Percentiles rank a stretch among this genome's conserved stretches.
Conservation (phyloP, 305 asterid genomes). For the Caryopteris hybrid region DNA sequence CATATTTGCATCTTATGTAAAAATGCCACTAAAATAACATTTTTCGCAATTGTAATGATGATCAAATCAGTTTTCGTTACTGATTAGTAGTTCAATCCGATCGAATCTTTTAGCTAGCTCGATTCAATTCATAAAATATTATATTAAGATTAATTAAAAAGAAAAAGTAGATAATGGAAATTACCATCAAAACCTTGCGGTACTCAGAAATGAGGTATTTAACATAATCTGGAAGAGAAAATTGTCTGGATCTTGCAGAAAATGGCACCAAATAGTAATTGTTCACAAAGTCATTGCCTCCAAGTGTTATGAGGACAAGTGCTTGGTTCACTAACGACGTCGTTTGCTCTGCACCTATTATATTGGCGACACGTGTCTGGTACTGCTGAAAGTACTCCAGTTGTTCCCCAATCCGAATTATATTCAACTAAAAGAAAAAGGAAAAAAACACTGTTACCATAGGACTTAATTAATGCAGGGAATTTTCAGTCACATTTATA, state of each 20-base stretch:
- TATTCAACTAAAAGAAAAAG: slow-evolving; percentile 43
- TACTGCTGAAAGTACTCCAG: slow-evolving; percentile 63
- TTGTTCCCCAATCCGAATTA: slow-evolving; percentile 56
- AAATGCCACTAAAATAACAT: too few relatives aligned
- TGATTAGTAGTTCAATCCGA: too few relatives aligned
- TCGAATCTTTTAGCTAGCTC: too few relatives aligned
- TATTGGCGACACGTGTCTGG: slow-evolving; percentile 41
- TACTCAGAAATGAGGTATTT: slow-evolving; percentile 55
- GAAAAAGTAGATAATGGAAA: neutral
- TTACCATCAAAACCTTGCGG: slow-evolving; percentile 49
- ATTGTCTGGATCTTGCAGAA: slow-evolving; percentile 67
- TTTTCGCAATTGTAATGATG: too few relatives aligned
- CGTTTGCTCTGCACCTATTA: slow-evolving; percentile 45
- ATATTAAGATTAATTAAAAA: too few relatives aligned
- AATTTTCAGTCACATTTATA: too few relatives aligned
- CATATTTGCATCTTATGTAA: too few relatives aligned
- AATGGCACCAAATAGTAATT: slow-evolving; percentile 66
- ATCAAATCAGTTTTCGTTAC: too few relatives aligned
- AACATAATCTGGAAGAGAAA: slow-evolving; percentile 56
- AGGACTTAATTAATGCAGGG: neutral
- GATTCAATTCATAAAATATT: too few relatives aligned
- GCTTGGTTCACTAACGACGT: slow-evolving; percentile 50
- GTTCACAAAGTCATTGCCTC: slow-evolving; percentile 76
- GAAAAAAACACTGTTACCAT: neutral
- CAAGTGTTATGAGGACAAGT: slow-evolving; percentile 67